phyloP scores from a whole-genome alignment of 371 early-diverging fungal species.

The Mortierella sp. region DNA sequence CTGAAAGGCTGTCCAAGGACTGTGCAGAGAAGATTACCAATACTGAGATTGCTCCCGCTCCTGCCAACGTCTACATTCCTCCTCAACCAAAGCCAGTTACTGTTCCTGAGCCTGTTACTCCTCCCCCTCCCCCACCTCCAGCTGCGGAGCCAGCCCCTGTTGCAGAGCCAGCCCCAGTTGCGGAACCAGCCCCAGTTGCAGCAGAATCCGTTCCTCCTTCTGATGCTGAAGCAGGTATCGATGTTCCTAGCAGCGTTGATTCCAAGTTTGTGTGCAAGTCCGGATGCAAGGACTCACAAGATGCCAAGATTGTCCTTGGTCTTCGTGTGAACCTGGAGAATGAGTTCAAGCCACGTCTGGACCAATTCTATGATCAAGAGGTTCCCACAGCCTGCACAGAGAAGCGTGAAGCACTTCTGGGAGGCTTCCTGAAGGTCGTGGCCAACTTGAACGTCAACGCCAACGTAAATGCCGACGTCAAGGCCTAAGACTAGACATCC shows the following conservation, averaged over 20 bases:
- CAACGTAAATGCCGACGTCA: slow-evolving; percentile 4
- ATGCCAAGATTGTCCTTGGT: slow-evolving; percentile 26
- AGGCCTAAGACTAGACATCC: not conserved
- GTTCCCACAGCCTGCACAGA: slow-evolving; percentile 18
- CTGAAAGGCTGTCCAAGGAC: slow-evolving; percentile 47
- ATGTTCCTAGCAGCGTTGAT: slow-evolving; percentile 6
- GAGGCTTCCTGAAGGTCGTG: slow-evolving; percentile 13
- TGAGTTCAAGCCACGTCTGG: slow-evolving; percentile 20
- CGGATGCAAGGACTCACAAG: slow-evolving; percentile 33
- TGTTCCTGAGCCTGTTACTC: no score
- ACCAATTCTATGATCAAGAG: slow-evolving; percentile 27
- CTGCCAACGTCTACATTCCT: no score
- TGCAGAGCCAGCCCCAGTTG: not conserved
- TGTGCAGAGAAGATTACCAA: slow-evolving; percentile 51
- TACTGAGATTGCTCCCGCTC: slow-evolving; percentile 29
- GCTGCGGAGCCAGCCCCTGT: no score
- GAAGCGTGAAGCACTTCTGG: slow-evolving; percentile 12
- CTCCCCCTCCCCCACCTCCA: no score
- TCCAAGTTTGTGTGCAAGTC: slow-evolving; percentile 35
- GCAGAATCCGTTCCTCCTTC: not conserved
- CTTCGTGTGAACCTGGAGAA: slow-evolving; percentile 27
- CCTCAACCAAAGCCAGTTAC: no score
- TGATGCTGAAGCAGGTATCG: slow-evolving; percentile 13
- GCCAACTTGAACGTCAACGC: slow-evolving; percentile 16
- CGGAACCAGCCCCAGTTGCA: not conserved